Conservation (phyloP, 2,329 filamentous ascomycete genomes). For the Aspergillus candidus region DNA sequence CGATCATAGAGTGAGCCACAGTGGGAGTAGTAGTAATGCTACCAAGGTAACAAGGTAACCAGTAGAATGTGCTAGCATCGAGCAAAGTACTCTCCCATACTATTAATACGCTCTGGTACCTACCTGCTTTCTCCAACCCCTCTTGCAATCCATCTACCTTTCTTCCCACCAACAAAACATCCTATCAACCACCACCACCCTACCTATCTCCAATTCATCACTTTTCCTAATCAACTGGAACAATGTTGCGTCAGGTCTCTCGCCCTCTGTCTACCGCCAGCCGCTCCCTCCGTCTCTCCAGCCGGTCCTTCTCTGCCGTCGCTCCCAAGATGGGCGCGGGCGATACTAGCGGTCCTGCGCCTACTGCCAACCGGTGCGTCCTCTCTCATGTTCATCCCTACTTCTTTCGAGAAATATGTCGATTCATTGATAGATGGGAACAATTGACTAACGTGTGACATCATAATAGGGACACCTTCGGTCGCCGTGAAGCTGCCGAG, state of each 20-base stretch:
- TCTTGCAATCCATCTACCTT: no score
- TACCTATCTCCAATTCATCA: background rate
- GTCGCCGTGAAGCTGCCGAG: constrained; percentile 78
- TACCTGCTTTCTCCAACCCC: no score
- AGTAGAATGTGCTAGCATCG: no score
- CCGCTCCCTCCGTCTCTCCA: constrained; percentile 36
- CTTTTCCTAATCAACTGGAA: constrained; percentile 17
- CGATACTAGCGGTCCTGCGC: constrained; percentile 53
- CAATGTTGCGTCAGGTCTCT: constrained; percentile 63
- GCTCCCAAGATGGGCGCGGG: constrained; percentile 61
- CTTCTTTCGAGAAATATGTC: constrained; percentile 8
- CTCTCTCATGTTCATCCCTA: background rate
- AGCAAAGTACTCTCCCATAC: no score
- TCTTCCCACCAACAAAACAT: no score
- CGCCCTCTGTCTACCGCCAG: constrained; percentile 52
- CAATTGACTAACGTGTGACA: constrained; percentile 4
- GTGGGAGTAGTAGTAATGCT: no score
- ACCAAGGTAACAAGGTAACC: no score
- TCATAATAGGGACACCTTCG: constrained; percentile 72
- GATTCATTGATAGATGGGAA: background rate
- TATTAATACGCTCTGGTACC: no score
- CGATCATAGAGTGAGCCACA: no score
- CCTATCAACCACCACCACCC: no score
- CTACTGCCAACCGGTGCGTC: constrained; percentile 27
- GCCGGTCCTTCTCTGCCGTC: constrained; percentile 58